Base-by-base conservation (phyloP, 164 flowering plant genomes). In the Vitis amurensis region DNA sequence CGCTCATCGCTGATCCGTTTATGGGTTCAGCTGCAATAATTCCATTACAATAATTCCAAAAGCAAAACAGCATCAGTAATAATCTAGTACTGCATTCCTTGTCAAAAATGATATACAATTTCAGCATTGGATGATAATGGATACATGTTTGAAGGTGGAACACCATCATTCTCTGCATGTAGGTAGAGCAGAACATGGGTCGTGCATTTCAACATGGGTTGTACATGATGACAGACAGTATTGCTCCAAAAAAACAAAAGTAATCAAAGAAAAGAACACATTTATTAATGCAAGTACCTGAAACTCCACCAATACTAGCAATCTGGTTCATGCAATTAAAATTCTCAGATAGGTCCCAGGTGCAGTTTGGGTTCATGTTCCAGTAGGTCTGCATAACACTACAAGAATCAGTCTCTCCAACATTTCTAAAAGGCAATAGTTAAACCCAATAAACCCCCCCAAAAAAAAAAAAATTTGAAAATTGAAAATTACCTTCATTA, bases 341-440 rank as follows among this genome's bases (percentile, higher is more conserved):
- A 48, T 76, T 67, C 71, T 71, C 78, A 10, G 68, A 55, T 52
- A 68, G 13, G 23, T 55, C 76, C 80, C 81, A 79, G 17, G 29
- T 59, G 64, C 55, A 56, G 50, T 31, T 50, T 6, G 73, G 66
- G 64, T 81, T 68, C 80, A 74, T 68, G 64, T 81, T 68, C 80
- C 77, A 71, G 72, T 59, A 64, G 69, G 66, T 59, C 85, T 82
- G 73, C 44, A 68, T 13, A 37, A 47, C n/a, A 52, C 13, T 9
- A 27, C 13, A 14, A 30, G 13, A 37, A 60, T 55, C 27, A 49
- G 16, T 56, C 23, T 8, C 10, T 57, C 59, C 10, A 5, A 3
- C 11, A 57, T 57, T 10, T 8, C 3, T 57, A 16, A 47, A 67
- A 44, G 13, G n/a, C 15, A 16, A 16, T 57, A 23, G 27, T 23